Evolutionary conservation across 148 eudicot species (phyloP).

Genomic region (Rheum nobile): DNA sequence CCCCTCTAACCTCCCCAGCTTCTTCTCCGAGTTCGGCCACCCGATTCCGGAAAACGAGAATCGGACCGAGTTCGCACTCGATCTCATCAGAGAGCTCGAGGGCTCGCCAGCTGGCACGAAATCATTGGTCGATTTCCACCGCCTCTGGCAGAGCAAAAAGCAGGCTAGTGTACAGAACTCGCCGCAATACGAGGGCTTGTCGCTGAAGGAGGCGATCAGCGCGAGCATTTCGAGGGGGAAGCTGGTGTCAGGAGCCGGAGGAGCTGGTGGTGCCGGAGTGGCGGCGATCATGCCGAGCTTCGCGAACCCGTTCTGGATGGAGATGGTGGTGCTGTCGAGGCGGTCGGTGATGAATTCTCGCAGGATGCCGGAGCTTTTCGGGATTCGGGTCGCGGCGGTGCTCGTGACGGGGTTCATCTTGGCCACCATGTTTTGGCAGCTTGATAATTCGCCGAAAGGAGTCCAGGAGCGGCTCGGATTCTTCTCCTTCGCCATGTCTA

Average conservation of each 20-base stretch:
- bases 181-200: constrained; percentile 7
- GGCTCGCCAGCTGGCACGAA: constrained; percentile 55
- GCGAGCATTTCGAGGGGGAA: constrained; percentile 85
- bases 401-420: constrained; percentile 74
- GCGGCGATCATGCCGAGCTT: constrained; percentile 49
- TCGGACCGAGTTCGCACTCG: constrained; percentile 67
- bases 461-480: constrained; percentile 50
- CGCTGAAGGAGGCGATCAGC: constrained; percentile 72
- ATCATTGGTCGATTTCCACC: constrained; percentile 56
- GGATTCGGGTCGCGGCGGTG: constrained; percentile 51
- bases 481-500: constrained; percentile 17
- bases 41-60: constrained; percentile 83
- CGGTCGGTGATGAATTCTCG: constrained; percentile 56
- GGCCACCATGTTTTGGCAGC: constrained; percentile 78
- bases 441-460: constrained; percentile 75
- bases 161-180: constrained; percentile 12
- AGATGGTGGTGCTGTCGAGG: constrained; percentile 40
- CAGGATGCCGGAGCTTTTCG: constrained; percentile 68
- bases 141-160: constrained; percentile 37
- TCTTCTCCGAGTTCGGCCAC: constrained; percentile 55
- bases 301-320: constrained; percentile 63
- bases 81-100: constrained; percentile 68
- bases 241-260: constrained; percentile 61
- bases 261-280: constrained; percentile 25
- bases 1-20: constrained; percentile 34